A percentile compares a stretch with the other conserved stretches of the same genome.
Evolutionary conservation across 202 grass and related monocot species (phyloP).

Genomic region (Musa balbisiana): DNA sequence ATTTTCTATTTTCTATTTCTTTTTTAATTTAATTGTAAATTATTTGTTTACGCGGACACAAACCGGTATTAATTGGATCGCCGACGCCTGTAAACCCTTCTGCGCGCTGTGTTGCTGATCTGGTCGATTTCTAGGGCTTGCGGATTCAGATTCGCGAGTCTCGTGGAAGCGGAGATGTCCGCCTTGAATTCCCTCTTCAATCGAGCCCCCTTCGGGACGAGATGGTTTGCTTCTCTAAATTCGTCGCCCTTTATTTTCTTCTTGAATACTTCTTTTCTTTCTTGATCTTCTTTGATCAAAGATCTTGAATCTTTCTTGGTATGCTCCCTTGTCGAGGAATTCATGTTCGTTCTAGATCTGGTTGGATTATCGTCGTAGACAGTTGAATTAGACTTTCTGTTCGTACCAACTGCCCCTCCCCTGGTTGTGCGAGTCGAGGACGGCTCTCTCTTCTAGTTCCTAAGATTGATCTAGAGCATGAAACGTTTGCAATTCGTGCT

Average conservation of each 20-base stretch:
- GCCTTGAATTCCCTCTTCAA: constrained; percentile 87
- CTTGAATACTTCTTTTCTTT: constrained; percentile 15
- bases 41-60: neutral
- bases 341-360: neutral
- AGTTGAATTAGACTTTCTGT: neutral
- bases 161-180: constrained; percentile 34
- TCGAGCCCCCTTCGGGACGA: constrained; percentile 62
- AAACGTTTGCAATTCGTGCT: too few species aligned
- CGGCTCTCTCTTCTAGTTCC: too few species aligned
- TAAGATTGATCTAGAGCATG: too few species aligned
- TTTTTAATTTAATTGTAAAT: too few species aligned
- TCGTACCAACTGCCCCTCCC: neutral
- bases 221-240: constrained; percentile 46
- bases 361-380: neutral
- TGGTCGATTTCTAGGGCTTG: neutral
- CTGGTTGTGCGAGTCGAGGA: too few species aligned
- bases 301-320: too few species aligned
- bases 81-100: too few species aligned
- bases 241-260: neutral
- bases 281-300: neutral
- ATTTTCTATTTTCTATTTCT: too few species aligned
- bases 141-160: neutral
- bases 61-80: neutral
- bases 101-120: too few species aligned
- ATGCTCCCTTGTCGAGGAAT: neutral